Evolutionary conservation across 129 eudicot species (phyloP).

Genomic region (Dittrichia graveolens): DNA sequence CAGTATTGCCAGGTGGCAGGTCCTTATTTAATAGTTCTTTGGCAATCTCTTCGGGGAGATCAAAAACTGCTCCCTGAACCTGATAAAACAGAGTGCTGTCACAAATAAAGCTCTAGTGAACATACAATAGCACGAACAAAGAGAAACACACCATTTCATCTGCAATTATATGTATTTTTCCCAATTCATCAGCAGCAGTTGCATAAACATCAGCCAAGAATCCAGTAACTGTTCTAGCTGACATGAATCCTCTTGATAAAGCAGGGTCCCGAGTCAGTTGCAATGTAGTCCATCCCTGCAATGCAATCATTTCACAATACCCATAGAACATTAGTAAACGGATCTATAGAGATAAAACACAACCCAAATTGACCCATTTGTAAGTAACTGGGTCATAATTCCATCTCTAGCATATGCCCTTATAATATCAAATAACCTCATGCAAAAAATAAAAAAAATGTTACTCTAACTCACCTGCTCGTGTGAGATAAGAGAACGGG

Average conservation of each 20-base stretch:
- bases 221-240: conserved; percentile 91
- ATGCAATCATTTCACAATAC: conserved; percentile 16
- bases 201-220: conserved; percentile 84
- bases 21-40: conserved; percentile 73
- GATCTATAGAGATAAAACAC: too few species aligned
- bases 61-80: conserved; percentile 96
- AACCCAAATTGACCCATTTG: too few species aligned
- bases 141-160: conserved; percentile 58
- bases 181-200: conserved; percentile 90
- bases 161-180: conserved; percentile 87
- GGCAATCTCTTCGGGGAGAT: conserved; percentile 95
- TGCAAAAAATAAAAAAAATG: too few species aligned
- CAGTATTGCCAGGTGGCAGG: conserved; percentile 81
- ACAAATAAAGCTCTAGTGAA: not conserved
- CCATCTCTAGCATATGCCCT: not conserved
- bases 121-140: not conserved
- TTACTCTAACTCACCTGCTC: conserved; percentile 64
- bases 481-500: conserved; percentile 88
- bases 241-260: conserved; percentile 66
- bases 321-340: not conserved
- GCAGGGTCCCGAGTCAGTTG: conserved; percentile 76
- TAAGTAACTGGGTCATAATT: too few species aligned
- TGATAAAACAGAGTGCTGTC: conserved; percentile 33
- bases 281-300: conserved; percentile 86
- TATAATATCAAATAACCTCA: not conserved